Conservation (phyloP, 2,329 filamentous ascomycete species). For the Arthrinium puccinioides region DNA sequence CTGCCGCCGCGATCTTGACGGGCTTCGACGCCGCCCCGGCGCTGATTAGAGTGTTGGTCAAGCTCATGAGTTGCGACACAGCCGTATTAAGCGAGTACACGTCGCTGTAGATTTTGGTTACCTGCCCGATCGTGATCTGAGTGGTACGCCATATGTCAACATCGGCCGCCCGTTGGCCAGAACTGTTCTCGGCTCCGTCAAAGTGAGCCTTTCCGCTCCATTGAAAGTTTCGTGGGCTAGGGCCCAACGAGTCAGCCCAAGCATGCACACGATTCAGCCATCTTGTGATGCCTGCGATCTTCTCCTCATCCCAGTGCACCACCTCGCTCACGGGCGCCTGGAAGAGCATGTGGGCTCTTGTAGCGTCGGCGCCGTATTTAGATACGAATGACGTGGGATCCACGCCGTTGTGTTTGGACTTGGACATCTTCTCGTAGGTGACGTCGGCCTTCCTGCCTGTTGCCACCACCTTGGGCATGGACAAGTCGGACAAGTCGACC, state of each 20-base stretch:
- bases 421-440: slow-evolving; percentile 88
- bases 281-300: slow-evolving; percentile 72
- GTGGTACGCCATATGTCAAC: slow-evolving; percentile 54
- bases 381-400: slow-evolving; percentile 68
- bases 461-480: slow-evolving; percentile 52
- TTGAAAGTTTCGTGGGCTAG: slow-evolving; percentile 4
- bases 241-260: slow-evolving; percentile 31
- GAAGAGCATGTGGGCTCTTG: slow-evolving; percentile 81
- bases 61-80: slow-evolving; percentile 73
- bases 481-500: slow-evolving; percentile 53
- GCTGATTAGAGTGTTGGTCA: slow-evolving; percentile 62
- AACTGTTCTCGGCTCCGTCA: slow-evolving; percentile 19
- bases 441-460: slow-evolving; percentile 53
- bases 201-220: slow-evolving; percentile 29
- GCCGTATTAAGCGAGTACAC: slow-evolving; percentile 77
- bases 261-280: slow-evolving; percentile 68
- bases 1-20: slow-evolving; percentile 42
- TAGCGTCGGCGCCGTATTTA: slow-evolving; percentile 75
- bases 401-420: slow-evolving; percentile 88
- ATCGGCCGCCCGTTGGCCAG: slow-evolving; percentile 38
- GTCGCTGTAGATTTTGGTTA: slow-evolving; percentile 61
- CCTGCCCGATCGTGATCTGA: slow-evolving; percentile 59
- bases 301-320: slow-evolving; percentile 79
- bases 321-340: slow-evolving; percentile 78
- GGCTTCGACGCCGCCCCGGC: slow-evolving; percentile 30